Evolutionary conservation across 2,329 filamentous ascomycete species (phyloP), one percentile per base, ranked within the genome.

Genomic region (Colletotrichum graminicola): DNA sequence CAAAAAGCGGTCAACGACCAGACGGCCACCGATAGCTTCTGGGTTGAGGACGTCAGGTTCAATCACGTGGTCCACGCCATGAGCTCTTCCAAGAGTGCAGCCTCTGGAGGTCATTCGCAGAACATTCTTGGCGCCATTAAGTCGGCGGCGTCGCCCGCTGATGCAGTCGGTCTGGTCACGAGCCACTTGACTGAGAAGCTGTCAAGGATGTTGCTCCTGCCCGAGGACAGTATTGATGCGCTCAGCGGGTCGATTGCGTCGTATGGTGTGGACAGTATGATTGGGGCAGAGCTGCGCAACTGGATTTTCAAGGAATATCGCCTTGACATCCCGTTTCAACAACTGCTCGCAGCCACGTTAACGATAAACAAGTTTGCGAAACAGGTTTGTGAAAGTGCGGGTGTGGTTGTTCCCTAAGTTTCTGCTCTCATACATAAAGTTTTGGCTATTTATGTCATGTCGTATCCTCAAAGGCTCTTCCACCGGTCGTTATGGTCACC

Each of bases 271-370:
- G 81, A 82, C 71, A 79, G 77, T 72, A 81, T 82, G 80, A 76
- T 81, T 23, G 80, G 78, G 1, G 77, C 79, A 1, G 80, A 82
- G 75, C 62, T 82, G 51, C 74, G 80, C 29, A 80, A 76, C 39
- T 80, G 80, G 78, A 73, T 82, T 23, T 81, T 80, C 75, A 78
- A 76, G 52, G 79, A 81, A 71, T 79, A 76, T 45, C 75, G 77
- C 21, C 74, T 83, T 1, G 81, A 84, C 69, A 75, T 82, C 41
- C 80, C 80, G 1, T 82, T 83, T 65, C 80, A 82, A 75, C 75
- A 81, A 65, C 76, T 83, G n/a, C 75, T 83, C 23, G 78, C 73
- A 1, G 73, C 78, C 2, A 77, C 73, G 1, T 71, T 82, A 59
- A 80, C 78, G 6, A 34, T 34, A 3, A 34, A 34, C 32, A 34